Evolutionary conservation across 139 green algal species (phyloP).

Genomic region (Pseudopediastrum boryanum): DNA sequence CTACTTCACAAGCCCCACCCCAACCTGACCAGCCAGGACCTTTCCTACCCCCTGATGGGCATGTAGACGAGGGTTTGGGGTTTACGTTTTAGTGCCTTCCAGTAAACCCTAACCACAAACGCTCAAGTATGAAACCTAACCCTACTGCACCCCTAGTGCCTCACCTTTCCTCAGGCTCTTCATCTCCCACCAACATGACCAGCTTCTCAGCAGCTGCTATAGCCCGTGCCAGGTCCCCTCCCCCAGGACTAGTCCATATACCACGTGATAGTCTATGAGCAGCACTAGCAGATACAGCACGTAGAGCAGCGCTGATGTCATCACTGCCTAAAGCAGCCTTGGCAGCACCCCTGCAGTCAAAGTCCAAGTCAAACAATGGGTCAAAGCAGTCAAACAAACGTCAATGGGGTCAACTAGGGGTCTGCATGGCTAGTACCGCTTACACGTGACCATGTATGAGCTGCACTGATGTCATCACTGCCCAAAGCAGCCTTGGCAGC

Average conservation of each 20-base stretch:
- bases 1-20: not conserved
- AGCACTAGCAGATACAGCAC: conserved; percentile 64
- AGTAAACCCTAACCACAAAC: not conserved
- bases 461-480: conserved; percentile 50
- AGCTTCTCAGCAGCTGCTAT: conserved; percentile 70
- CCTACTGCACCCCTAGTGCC: not conserved
- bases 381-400: no score
- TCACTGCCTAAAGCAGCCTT: conserved; percentile 49
- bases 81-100: not conserved
- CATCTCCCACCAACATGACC: conserved; percentile 64
- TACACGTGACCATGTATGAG: not conserved
- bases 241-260: conserved; percentile 80
- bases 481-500: conserved; percentile 52
- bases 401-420: no score
- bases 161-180: conserved; percentile 46
- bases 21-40: not conserved
- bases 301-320: conserved; percentile 49
- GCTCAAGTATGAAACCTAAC: not conserved
- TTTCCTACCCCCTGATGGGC: not conserved
- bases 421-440: no score
- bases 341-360: conserved; percentile 31
- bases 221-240: conserved; percentile 64
- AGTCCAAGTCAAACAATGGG: no score
- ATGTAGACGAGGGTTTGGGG: not conserved
- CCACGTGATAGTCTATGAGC: conserved; percentile 77